Evolutionary conservation across 257 asterid genomes (phyloP).

Genomic region (Solanum chaucha): DNA sequence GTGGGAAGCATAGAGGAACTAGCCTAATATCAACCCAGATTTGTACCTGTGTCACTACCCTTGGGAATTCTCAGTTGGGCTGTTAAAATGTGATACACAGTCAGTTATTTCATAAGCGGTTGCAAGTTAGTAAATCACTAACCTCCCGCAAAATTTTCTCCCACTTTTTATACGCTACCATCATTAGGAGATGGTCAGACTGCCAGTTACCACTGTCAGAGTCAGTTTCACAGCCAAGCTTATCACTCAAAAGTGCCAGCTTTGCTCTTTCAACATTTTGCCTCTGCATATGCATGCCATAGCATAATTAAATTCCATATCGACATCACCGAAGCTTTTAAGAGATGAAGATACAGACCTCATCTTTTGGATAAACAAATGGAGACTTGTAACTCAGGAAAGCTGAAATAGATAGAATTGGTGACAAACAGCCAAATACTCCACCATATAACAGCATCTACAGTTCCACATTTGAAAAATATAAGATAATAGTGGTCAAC

Average conservation of each 20-base stretch:
- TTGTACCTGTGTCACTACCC: neutral
- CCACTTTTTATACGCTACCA: constrained; percentile 88
- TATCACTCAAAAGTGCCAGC: constrained; percentile 53
- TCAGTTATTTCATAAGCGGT: neutral
- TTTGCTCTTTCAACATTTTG: constrained; percentile 85
- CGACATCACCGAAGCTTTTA: neutral
- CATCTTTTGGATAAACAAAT: constrained; percentile 87
- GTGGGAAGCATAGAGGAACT: neutral
- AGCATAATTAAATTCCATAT: constrained; percentile 10
- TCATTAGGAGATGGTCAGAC: constrained; percentile 88
- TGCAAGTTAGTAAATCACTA: constrained; percentile 15
- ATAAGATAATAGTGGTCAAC: constrained; percentile 2
- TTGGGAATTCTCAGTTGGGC: neutral
- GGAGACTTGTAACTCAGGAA: constrained; percentile 95
- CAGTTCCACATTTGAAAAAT: constrained; percentile 10
- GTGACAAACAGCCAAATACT: constrained; percentile 93
- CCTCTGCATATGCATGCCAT: constrained; percentile 39
- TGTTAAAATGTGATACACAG: neutral
- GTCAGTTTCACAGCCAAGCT: constrained; percentile 48
- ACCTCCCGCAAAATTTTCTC: constrained; percentile 63
- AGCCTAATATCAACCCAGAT: neutral
- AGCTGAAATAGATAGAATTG: constrained; percentile 90
- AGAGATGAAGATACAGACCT: constrained; percentile 38
- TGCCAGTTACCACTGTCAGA: constrained; percentile 47
- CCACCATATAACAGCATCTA: constrained; percentile 96